Base-by-base conservation (phyloP, 371 early-diverging fungal species). In the Mortierella sp. region DNA sequence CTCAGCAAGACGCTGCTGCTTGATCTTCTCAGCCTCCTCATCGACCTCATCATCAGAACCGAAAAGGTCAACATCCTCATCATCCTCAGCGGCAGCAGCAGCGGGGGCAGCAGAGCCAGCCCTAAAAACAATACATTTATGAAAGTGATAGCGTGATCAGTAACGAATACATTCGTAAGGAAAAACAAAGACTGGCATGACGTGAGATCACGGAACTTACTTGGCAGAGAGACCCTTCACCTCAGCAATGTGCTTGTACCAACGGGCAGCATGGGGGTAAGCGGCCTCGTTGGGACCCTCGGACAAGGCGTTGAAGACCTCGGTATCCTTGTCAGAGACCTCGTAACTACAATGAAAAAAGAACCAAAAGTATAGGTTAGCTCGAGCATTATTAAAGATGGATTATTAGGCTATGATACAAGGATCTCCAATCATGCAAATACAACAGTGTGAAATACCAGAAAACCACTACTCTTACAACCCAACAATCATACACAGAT, bases 61-160 rank as follows among this genome's bases (percentile, higher is more conserved):
- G 86, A 98, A 98, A 68, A 98, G 94, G 87, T 97, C 98, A 71
- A 97, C 91, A 82, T 97, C 97, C 63, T 97, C 96, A 47, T 97
- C 97, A 70, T 92, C 94, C 45, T 79, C 93, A 38, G 85, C 94
- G 40, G 85, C 94, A 38, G 91, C 88, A 43, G 86, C 86, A 50
- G 87, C 85, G 48, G 45, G 84, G 63, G 90, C 84, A 60, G 69
- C 72, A 21, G 67, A 57, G 43, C 75, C 89, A 74, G 86, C 87
- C 85, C 85, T 85, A 72, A 19, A 5, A 5, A 58, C 10, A 66
- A 10, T 57, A 48, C 15, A 65, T 36, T 36, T 0, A 36, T 36
- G 7, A 36, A 36, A 36, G 4, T 36, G 36, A 36, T 36, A 6
- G 6, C 36, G 36, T 36, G 36, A 36, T 36, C 4, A 36, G 36